Conservation (phyloP, 257 asterid genomes). For the Jacaranda mimosifolia region DNA sequence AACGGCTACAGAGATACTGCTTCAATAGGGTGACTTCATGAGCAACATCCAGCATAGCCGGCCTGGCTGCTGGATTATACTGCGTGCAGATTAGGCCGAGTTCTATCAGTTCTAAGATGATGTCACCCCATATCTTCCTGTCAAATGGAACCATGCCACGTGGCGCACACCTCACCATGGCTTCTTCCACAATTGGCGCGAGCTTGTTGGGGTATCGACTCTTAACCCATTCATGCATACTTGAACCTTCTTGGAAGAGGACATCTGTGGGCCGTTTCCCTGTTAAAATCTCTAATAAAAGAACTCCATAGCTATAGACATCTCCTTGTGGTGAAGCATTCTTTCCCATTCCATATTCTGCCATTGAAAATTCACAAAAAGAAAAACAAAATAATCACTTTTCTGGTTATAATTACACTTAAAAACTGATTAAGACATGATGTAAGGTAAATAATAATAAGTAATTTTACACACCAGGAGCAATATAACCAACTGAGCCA, state of each 20-base stretch:
- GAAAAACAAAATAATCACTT: neutral
- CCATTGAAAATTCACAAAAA: neutral
- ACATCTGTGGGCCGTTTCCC: constrained; percentile 79
- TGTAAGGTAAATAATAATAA: neutral
- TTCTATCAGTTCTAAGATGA: constrained; percentile 67
- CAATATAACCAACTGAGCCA: constrained; percentile 88
- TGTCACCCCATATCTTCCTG: constrained; percentile 50
- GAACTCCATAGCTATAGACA: constrained; percentile 77
- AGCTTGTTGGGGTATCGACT: constrained; percentile 69
- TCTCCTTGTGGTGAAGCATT: constrained; percentile 83
- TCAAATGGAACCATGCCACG: constrained; percentile 23
- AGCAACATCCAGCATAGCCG: constrained; percentile 80
- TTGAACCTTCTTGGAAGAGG: constrained; percentile 69
- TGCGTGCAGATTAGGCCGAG: constrained; percentile 79
- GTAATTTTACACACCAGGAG: constrained; percentile 68
- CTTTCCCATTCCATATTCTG: constrained; percentile 93
- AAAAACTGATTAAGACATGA: neutral
- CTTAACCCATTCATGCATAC: constrained; percentile 80
- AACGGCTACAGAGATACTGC: constrained; percentile 53
- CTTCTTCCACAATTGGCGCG: constrained; percentile 59
- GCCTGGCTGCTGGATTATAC: constrained; percentile 68
- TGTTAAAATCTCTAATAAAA: constrained; percentile 69
- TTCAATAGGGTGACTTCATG: constrained; percentile 63
- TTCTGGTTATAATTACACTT: neutral
- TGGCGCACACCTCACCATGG: constrained; percentile 46